Evolutionary conservation across 2,329 filamentous ascomycete genomes (phyloP).

Genomic region (Neonectria coccinea): DNA sequence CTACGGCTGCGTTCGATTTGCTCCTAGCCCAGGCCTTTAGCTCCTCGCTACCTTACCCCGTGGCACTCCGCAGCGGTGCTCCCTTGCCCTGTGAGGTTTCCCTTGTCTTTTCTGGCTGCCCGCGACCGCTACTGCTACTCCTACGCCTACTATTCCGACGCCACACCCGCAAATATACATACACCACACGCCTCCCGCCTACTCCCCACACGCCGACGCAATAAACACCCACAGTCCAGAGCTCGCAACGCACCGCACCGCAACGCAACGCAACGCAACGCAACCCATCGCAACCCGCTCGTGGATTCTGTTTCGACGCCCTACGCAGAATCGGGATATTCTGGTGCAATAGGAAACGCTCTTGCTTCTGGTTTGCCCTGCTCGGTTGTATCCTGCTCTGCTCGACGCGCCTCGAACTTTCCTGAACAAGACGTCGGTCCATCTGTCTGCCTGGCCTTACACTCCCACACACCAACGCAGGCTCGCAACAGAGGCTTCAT

Average conservation of each 20-base stretch:
- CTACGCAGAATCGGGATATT: neutral
- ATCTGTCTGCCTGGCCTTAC: neutral
- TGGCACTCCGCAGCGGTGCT: neutral
- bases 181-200: slow-evolving; percentile 41
- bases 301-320: slow-evolving; percentile 19
- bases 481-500: neutral
- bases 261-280: slow-evolving; percentile 20
- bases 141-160: slow-evolving; percentile 37
- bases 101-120: slow-evolving; percentile 22
- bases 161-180: slow-evolving; percentile 36
- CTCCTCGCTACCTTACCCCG: slow-evolving; percentile 8
- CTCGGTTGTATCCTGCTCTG: neutral
- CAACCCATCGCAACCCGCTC: slow-evolving; percentile 32
- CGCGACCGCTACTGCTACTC: slow-evolving; percentile 31
- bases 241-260: slow-evolving; percentile 25
- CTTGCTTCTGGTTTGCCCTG: neutral
- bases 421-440: neutral
- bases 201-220: slow-evolving; percentile 38
- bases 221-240: slow-evolving; percentile 28
- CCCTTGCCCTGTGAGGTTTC: slow-evolving; percentile 8
- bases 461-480: neutral
- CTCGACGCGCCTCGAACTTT: slow-evolving; percentile 14
- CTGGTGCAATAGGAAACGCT: neutral
- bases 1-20: slow-evolving; percentile 16
- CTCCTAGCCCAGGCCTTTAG: slow-evolving; percentile 7